Evolutionary conservation across 495 filamentous ascomycete species (phyloP).

Genomic region (Penicillium dipodomyicola): DNA sequence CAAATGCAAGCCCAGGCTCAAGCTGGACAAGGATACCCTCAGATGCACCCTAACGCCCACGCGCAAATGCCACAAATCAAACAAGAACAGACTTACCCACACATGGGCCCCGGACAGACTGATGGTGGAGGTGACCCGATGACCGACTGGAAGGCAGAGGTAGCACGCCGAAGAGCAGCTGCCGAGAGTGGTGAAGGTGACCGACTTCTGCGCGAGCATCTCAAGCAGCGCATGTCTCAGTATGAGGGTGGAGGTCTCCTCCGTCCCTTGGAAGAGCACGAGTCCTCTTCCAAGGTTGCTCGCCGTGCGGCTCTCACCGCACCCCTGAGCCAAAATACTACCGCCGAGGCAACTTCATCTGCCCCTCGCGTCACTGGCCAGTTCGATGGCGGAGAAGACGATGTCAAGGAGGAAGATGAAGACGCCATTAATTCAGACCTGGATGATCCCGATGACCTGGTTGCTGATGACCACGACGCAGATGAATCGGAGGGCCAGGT

Average conservation of each 20-base stretch:
- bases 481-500: slow-evolving; percentile 82
- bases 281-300: slow-evolving; percentile 21
- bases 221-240: slow-evolving; percentile 56
- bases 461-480: slow-evolving; percentile 68
- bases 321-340: slow-evolving; percentile 2
- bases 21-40: slow-evolving; percentile 44
- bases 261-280: slow-evolving; percentile 55
- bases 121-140: slow-evolving; percentile 61
- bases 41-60: slow-evolving; percentile 43
- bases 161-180: slow-evolving; percentile 52
- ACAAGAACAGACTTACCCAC: slow-evolving; percentile 47
- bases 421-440: slow-evolving; percentile 99
- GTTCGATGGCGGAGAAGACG: slow-evolving; percentile 61
- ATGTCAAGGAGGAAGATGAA: slow-evolving; percentile 71
- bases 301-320: slow-evolving; percentile 16
- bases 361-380: slow-evolving; percentile 38
- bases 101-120: slow-evolving; percentile 57
- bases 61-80: slow-evolving; percentile 48
- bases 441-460: slow-evolving; percentile 86
- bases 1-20: slow-evolving; percentile 54
- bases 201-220: slow-evolving; percentile 38
- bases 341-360: slow-evolving; percentile 1
- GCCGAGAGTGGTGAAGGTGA: slow-evolving; percentile 61
- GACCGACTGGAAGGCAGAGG: slow-evolving; percentile 57
- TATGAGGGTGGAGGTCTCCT: slow-evolving; percentile 83